Base-by-base conservation (phyloP, 73 alveolate species). In the Paramecium sexaurelia region DNA sequence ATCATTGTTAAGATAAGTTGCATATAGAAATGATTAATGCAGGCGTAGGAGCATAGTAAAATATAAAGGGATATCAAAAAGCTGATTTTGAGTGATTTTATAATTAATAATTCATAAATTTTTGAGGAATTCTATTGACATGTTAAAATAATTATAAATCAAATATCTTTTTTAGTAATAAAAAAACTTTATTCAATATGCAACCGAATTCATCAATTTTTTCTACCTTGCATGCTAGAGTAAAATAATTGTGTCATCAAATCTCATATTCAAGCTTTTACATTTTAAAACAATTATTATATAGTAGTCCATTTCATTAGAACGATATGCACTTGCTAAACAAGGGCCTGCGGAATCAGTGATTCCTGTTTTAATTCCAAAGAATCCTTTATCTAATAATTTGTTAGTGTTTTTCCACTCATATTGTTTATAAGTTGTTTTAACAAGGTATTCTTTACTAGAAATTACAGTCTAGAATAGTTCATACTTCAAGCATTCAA, bases 301-400 rank as follows among this genome's bases (percentile, higher is more conserved):
- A 32, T 29, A 66, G n/a, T 29, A 66, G 13, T 66, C 83, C 83
- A 29, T 29, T 66, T 66, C 37, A 66, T 66, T 32, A 26, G 43
- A 66, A 29, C 51, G 78, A 11, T 71, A 84, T 7, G 68, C 40
- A 73, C 95, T 92, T 11, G 93, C 91, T 13, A 92, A 68, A 75
- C 97, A 94, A 22, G 97, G 95, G 2, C 97, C 97, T 41, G 97
- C 97, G 6, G 92, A 84, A 5, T 91, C 94, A 24, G 97, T 94
- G 19, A 84, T 82, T 33, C 97, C 97, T 2, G 97, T 94, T 55
- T 94, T 94, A 17, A 94, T 73, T 92, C 97, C 97, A 22, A 67
- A 22, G 55, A 92, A 94, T 15, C 97, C 97, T 69, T 92, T 92
- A 19, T 66, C 69, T 36, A 94, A 93, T 55, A 94, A 86, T 85